Percentiles rank a stretch among this genome's conserved stretches.
These are phyloP conservation scores for Thamnidium elegans DNA, from an alignment of 192 early-diverging fungal genomes.

Conservation along the genomic window DNA sequence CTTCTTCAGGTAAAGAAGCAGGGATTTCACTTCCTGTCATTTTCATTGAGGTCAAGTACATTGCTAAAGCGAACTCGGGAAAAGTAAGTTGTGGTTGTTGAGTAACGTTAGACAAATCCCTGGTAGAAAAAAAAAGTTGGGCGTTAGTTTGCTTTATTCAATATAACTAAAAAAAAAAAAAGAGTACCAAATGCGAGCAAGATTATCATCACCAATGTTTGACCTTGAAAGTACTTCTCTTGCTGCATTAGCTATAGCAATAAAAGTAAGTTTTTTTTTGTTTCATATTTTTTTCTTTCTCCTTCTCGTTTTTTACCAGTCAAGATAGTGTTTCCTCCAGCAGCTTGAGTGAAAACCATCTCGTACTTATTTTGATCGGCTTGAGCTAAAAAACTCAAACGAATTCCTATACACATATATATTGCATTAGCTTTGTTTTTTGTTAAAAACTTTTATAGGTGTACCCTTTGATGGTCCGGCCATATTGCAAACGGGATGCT, in stretches of 20 bases:
- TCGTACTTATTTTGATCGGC: constrained; percentile 43
- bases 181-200: constrained; percentile 44
- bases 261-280: neutral
- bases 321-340: constrained; percentile 13
- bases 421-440: neutral
- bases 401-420: constrained; percentile 34
- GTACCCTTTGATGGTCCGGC: constrained; percentile 20
- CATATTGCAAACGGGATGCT: neutral
- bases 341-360: constrained; percentile 28
- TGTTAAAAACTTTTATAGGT: neutral
- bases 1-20: constrained; percentile 44
- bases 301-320: constrained; percentile 23
- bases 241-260: constrained; percentile 32
- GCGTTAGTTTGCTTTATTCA: neutral
- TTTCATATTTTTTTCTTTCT: neutral
- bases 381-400: constrained; percentile 40
- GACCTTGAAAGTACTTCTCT: constrained; percentile 36
- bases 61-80: constrained; percentile 64
- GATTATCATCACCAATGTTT: constrained; percentile 30
- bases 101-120: constrained; percentile 59
- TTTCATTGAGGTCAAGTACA: constrained; percentile 61
- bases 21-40: constrained; percentile 55
- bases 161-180: neutral
- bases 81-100: constrained; percentile 50
- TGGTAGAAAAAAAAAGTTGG: constrained; percentile 1